A percentile compares a stretch with the other conserved stretches of the same genome.
Conservation (phyloP, 1,284 basidiomycete genomes). For the Rhodotorula sp. region DNA sequence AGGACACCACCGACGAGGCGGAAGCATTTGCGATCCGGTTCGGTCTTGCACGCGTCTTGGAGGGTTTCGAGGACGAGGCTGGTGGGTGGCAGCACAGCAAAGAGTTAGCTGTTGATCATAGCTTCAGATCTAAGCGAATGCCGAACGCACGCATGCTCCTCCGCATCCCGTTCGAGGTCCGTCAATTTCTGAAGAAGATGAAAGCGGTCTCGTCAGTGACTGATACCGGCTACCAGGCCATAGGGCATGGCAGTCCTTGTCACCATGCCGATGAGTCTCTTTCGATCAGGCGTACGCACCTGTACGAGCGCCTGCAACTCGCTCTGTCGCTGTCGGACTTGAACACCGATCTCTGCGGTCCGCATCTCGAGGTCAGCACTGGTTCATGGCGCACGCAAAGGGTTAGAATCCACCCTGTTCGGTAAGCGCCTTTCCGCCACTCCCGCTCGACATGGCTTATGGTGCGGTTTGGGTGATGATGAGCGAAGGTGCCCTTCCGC, state of each 20-base stretch:
- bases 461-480: neutral
- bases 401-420: slow-evolving; percentile 9
- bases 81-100: neutral
- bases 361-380: neutral
- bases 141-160: slow-evolving; percentile 68
- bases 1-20: slow-evolving; percentile 93
- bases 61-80: slow-evolving; percentile 89
- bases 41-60: slow-evolving; percentile 68
- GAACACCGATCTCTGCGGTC: slow-evolving; percentile 15
- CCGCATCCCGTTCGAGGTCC: slow-evolving; percentile 87
- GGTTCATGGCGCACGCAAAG: too few relatives aligned
- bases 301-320: slow-evolving; percentile 79
- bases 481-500: neutral
- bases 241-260: too few relatives aligned
- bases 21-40: slow-evolving; percentile 92
- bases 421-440: neutral
- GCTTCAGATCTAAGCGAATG: neutral
- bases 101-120: neutral
- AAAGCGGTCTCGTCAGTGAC: too few relatives aligned
- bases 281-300: slow-evolving; percentile 1
- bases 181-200: slow-evolving; percentile 65
- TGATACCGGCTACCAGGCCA: rapidly evolving
- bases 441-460: neutral
- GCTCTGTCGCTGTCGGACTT: slow-evolving; percentile 55
- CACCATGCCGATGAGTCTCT: too few relatives aligned